These are phyloP conservation scores for Zancudomyces culisetae DNA, from an alignment of 371 early-diverging fungal genomes.

Conservation along the genomic window DNA sequence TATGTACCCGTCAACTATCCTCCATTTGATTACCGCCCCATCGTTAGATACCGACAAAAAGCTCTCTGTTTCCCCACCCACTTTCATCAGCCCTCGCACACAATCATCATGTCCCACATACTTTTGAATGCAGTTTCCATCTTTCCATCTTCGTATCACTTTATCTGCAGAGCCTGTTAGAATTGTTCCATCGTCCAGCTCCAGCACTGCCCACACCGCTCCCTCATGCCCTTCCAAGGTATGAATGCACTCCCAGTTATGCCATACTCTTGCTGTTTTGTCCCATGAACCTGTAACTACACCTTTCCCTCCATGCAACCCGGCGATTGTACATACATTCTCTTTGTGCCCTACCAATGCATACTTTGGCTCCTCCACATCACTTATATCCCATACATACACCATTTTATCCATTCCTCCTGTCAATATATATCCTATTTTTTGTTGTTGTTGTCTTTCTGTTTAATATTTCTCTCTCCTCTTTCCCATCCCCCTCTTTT, in stretches of 20 bases:
- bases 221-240: constrained; percentile 63
- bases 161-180: constrained; percentile 90
- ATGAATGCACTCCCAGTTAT: constrained; percentile 39
- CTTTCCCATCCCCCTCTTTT: no score
- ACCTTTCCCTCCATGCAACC: constrained; percentile 37
- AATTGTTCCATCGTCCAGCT: constrained; percentile 41
- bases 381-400: constrained; percentile 47
- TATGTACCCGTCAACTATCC: constrained; percentile 46
- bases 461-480: not conserved
- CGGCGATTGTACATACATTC: constrained; percentile 63
- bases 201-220: constrained; percentile 83
- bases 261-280: constrained; percentile 77
- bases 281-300: constrained; percentile 93
- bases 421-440: constrained; percentile 54
- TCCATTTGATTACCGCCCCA: constrained; percentile 50
- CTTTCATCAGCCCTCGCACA: constrained; percentile 72
- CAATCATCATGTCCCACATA: constrained; percentile 79
- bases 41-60: constrained; percentile 86
- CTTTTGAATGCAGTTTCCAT: constrained; percentile 43
- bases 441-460: not conserved
- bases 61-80: no score
- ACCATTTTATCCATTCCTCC: constrained; percentile 73
- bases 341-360: constrained; percentile 68
- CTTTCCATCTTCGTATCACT: constrained; percentile 69
- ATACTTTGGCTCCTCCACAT: constrained; percentile 35